phyloP scores from a whole-genome alignment of 345 rosid species.

The Gossypium stocksii region DNA sequence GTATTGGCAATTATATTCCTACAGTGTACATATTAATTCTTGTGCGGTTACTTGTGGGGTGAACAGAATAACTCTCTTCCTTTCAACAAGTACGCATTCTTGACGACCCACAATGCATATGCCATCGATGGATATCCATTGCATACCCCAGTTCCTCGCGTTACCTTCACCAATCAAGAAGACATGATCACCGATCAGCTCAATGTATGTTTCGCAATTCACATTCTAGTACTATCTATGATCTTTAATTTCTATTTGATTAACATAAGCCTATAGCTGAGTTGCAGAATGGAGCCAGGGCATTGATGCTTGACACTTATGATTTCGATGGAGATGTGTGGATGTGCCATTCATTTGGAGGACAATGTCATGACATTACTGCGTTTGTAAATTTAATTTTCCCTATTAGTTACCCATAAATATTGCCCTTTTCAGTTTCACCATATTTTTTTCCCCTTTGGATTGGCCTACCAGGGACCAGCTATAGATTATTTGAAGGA shows the following conservation, averaged over 20 bases:
- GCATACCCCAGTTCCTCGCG: slow-evolving; percentile 45
- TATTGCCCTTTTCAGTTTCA: background rate
- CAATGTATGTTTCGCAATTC: slow-evolving; percentile 28
- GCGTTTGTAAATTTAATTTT: slow-evolving; percentile 42
- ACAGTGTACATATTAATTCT: background rate
- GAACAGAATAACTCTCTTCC: slow-evolving; percentile 59
- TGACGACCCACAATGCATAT: slow-evolving; percentile 67
- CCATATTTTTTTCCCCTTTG: background rate
- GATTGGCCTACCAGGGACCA: slow-evolving; percentile 36
- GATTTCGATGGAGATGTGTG: slow-evolving; percentile 62
- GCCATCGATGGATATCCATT: slow-evolving; percentile 53
- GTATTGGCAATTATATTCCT: background rate
- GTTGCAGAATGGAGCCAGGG: slow-evolving; percentile 61
- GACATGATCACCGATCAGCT: slow-evolving; percentile 52
- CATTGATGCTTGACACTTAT: slow-evolving; percentile 63
- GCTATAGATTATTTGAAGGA: slow-evolving; percentile 53
- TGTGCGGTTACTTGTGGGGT: background rate
- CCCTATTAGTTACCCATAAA: background rate
- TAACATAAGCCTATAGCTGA: background rate
- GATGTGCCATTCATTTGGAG: slow-evolving; percentile 65
- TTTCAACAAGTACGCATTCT: slow-evolving; percentile 63
- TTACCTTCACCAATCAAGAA: slow-evolving; percentile 58
- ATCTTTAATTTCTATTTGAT: background rate
- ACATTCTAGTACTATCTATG: background rate
- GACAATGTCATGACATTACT: slow-evolving; percentile 53